These are phyloP conservation scores for Ceratocystis cubensis DNA, from an alignment of 2,329 filamentous ascomycete species.

Conservation along the genomic window DNA sequence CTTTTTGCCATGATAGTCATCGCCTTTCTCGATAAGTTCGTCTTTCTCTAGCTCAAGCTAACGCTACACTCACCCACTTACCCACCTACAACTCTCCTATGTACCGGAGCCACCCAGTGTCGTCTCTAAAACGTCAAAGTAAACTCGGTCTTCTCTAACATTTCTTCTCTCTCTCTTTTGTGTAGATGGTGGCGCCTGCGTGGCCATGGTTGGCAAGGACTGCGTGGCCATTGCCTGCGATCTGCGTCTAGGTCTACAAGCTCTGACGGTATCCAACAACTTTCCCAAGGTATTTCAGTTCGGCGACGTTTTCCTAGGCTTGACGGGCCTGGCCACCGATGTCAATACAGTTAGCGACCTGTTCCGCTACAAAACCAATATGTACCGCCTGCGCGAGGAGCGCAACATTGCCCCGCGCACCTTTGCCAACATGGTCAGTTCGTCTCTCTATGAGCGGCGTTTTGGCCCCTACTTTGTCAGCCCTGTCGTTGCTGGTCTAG, in stretches of 20 bases:
- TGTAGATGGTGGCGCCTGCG: conserved; percentile 75
- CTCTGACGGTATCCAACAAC: conserved; percentile 97
- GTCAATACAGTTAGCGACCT: conserved; percentile 89
- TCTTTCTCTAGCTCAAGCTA: conserved; percentile 16
- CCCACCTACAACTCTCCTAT: conserved; percentile 16
- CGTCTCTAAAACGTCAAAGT: conserved; percentile 7
- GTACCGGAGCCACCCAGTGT: conserved; percentile 4
- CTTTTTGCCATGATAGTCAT: conserved; percentile 45
- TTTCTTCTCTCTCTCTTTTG: background rate
- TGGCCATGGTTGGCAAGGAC: conserved; percentile 99
- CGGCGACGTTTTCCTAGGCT: conserved; percentile 86
- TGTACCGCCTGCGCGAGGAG: conserved; percentile 98
- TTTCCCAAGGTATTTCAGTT: conserved; percentile 99
- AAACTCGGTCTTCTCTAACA: conserved; percentile 11
- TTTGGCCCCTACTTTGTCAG: conserved; percentile 96
- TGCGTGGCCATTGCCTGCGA: conserved; percentile 99
- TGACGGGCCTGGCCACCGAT: conserved; percentile 93
- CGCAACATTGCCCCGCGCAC: conserved; percentile 88
- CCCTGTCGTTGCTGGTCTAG: conserved; percentile 87
- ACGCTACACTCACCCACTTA: background rate
- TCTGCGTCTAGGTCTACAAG: conserved; percentile 89
- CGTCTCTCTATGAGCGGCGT: conserved; percentile 81
- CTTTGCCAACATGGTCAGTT: conserved; percentile 89
- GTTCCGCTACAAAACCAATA: conserved; percentile 99
- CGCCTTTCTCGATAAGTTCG: conserved; percentile 92